Evolutionary conservation across 2,329 filamentous ascomycete species (phyloP), one percentile per base, ranked within the genome.

Genomic region (Dactylellina drechsleri): DNA sequence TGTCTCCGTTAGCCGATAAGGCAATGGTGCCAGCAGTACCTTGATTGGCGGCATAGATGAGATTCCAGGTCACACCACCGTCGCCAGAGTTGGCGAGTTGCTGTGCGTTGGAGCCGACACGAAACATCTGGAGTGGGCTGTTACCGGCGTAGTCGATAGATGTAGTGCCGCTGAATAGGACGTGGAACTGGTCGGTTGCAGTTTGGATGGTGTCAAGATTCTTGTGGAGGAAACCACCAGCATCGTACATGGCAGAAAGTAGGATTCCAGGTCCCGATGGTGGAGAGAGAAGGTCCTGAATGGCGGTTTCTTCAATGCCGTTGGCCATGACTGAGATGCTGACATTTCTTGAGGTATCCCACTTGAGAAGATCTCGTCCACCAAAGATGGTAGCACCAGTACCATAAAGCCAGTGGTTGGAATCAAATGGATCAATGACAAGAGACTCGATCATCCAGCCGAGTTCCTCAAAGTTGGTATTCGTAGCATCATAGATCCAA

Each of bases 391-490:
- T 87, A n/a, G 84, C 80, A 1, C 87, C 87, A 0, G 87, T 89
- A n/a, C 85, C 86, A 68, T 88, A 89, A 0, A 88, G 81, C 85
- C 86, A 88, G 79, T 88, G 86, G 78, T 88, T 83, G 66, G 85
- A 87, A 77, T 89, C 86, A 26, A 84, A 83, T 0, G 87, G 87
- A 77, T 88, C 83, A 58, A 89, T 88, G 20, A 85, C 85, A 6
- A 88, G 80, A 0, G 84, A 81, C 77, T 88, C 87, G 7, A 88
- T 86, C 87, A 88, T 88, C 86, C 87, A 88, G 0, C 87, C 87
- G 2, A 88, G 80, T 31, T 82, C 82, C 80, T 87, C 86, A 13
- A 57, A 52, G 66, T 86, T 84, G 5, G 79, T 79, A 15, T 85
- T 80, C 65, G 85, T 85, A n/a, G 83, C 82, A 20, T 84, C 82